phyloP scores from a whole-genome alignment of 2,329 filamentous ascomycete genomes.

The Curvularia lunata region DNA sequence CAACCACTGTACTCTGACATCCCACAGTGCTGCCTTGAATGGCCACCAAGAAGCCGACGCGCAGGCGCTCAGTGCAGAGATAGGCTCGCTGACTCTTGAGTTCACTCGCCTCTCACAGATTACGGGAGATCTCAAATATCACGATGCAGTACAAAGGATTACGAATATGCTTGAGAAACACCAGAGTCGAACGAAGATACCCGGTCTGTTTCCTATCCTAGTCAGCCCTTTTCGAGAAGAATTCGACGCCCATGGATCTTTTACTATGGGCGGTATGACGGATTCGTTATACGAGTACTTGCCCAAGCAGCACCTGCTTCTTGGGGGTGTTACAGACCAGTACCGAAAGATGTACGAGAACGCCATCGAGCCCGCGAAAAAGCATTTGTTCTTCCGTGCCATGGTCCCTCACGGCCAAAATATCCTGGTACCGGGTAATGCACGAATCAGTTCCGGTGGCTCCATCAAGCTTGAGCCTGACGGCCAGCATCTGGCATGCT shows the following conservation, averaged over 20 bases:
- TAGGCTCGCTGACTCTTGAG: conserved; percentile 49
- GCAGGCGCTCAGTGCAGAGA: conserved; percentile 45
- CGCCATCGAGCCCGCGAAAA: conserved; percentile 70
- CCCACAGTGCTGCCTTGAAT: conserved; percentile 35
- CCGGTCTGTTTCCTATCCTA: conserved; percentile 47
- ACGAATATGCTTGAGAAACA: conserved; percentile 42
- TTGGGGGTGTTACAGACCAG: conserved; percentile 75
- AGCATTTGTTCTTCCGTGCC: conserved; percentile 78
- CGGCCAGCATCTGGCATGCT: conserved; percentile 61
- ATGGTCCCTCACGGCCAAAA: conserved; percentile 71
- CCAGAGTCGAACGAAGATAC: conserved; percentile 46
- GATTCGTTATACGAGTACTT: conserved; percentile 66
- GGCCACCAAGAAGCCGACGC: conserved; percentile 39
- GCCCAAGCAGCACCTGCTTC: conserved; percentile 71
- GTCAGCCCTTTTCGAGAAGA: conserved; percentile 41
- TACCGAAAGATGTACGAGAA: conserved; percentile 76
- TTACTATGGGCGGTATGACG: conserved; percentile 62
- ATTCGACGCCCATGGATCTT: conserved; percentile 45
- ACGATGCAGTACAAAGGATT: conserved; percentile 48
- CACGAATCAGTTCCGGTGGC: conserved; percentile 51
- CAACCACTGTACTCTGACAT: conserved; percentile 22
- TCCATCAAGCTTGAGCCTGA: conserved; percentile 52
- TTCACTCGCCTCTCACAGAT: conserved; percentile 51
- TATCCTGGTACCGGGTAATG: conserved; percentile 74
- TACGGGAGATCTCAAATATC: conserved; percentile 48